Base-by-base conservation (phyloP, 768 basidiomycete species). In the Termitomyces sp. region DNA sequence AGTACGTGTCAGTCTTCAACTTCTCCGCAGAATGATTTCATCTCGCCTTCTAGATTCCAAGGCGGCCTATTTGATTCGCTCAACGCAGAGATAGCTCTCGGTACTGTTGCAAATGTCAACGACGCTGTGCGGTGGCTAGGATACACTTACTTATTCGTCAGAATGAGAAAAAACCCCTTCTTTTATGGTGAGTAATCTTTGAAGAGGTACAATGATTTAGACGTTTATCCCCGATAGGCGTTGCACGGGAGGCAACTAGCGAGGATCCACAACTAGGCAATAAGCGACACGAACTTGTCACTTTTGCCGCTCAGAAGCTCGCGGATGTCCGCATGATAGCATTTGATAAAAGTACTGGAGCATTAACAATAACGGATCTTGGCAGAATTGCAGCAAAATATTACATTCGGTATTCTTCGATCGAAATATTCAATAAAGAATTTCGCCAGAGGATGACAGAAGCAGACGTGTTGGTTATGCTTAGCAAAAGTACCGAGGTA, bases 341-440 rank as follows among this genome's bases (percentile, higher is more conserved):
- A 45, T 91, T 87, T 65, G 87, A 94, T 65, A 69, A 74, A 36
- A 69, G 69, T 0, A 79, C 76, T 5, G 84, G 82, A 13, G 72
- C 79, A 2, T 87, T 97, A 56, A 74, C 79, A 2, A 84, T 88
- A 63, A 93, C 90, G n/a, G 95, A 97, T 62, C 73, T 96, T 2
- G 97, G 97, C n/a, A 79, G 94, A 62, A 95, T 98, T 65, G 95
- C 97, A 0, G 93, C 96, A 4, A 95, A 91, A 72, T 99, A 97
- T 72, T 99, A 98, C 72, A 90, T 99, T 67, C 84, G 89, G 20
- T 75, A 93, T 69, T 74, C 83, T 44, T 94, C 92, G 4, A 87
- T 98, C 36, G 92, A 93, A 70, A 83, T 91, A 6, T 98, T 96
- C 78, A 91, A 89, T 71, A 72, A 81, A 60, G 72, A 82, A 58